Conservation (phyloP, 2,329 filamentous ascomycete species). For the Zymoseptoria pseudotritici region DNA sequence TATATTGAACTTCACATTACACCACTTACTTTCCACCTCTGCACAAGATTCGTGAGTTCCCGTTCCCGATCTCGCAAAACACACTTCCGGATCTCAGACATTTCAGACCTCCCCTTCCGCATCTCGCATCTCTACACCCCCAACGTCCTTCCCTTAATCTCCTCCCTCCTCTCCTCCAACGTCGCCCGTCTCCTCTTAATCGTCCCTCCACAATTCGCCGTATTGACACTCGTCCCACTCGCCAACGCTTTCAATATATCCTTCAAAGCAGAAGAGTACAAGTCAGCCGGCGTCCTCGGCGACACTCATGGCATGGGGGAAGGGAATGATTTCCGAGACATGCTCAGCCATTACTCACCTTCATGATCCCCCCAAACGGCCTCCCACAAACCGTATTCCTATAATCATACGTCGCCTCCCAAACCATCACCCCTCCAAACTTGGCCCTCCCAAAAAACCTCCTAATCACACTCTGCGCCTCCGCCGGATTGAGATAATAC, state of each 20-base stretch:
- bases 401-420: slow-evolving; percentile 47
- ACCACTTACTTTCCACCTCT: no score
- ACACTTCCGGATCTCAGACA: no score
- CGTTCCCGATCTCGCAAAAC: no score
- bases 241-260: neutral
- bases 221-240: neutral
- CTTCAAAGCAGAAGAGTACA: neutral
- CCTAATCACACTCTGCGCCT: slow-evolving; percentile 41
- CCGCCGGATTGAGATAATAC: slow-evolving; percentile 41
- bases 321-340: neutral
- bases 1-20: no score
- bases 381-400: neutral
- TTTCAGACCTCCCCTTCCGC: neutral
- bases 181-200: neutral
- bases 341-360: slow-evolving; percentile 32
- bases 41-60: no score
- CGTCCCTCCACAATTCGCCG: neutral
- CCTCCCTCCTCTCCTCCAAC: neutral
- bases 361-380: neutral
- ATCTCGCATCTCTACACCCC: neutral
- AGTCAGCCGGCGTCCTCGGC: neutral
- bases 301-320: neutral
- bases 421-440: slow-evolving; percentile 56
- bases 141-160: neutral
- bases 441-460: slow-evolving; percentile 33